phyloP scores from a whole-genome alignment of 202 grass and related monocot genomes.

The Schoenoplectus tabernaemontani region DNA sequence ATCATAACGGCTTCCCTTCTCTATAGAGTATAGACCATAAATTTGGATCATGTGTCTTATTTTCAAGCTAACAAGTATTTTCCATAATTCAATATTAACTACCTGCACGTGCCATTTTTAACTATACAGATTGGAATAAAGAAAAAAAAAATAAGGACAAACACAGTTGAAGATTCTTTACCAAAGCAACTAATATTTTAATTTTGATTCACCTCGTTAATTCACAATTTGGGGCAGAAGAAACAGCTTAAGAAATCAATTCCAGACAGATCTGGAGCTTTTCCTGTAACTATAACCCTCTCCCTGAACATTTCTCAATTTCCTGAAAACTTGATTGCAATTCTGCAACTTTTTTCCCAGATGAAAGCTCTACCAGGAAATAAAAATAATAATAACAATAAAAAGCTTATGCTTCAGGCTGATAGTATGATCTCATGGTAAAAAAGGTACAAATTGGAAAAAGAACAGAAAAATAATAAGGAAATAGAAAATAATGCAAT shows the following conservation, averaged over 20 bases:
- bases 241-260: slow-evolving; percentile 67
- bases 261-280: slow-evolving; percentile 47
- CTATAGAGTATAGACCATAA: too few relatives aligned
- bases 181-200: background rate
- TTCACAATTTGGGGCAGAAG: slow-evolving; percentile 65
- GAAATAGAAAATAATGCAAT: slow-evolving; percentile 27
- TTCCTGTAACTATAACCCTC: slow-evolving; percentile 52
- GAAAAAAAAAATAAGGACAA: too few relatives aligned
- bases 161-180: too few relatives aligned
- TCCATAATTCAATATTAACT: too few relatives aligned
- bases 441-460: background rate
- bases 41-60: too few relatives aligned
- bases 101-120: too few relatives aligned
- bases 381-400: background rate
- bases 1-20: too few relatives aligned
- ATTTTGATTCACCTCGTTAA: slow-evolving; percentile 55
- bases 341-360: slow-evolving; percentile 61
- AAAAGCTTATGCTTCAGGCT: background rate
- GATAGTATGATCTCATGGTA: background rate
- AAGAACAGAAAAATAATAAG: background rate
- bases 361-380: slow-evolving; percentile 75
- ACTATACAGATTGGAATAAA: too few relatives aligned
- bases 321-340: slow-evolving; percentile 56
- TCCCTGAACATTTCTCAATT: slow-evolving; percentile 39
- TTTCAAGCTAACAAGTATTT: too few relatives aligned